A percentile compares a stretch with the other conserved stretches of the same genome.
phyloP scores from a whole-genome alignment of 2,329 filamentous ascomycete genomes.

The Rhytidhysteron rufulum region DNA sequence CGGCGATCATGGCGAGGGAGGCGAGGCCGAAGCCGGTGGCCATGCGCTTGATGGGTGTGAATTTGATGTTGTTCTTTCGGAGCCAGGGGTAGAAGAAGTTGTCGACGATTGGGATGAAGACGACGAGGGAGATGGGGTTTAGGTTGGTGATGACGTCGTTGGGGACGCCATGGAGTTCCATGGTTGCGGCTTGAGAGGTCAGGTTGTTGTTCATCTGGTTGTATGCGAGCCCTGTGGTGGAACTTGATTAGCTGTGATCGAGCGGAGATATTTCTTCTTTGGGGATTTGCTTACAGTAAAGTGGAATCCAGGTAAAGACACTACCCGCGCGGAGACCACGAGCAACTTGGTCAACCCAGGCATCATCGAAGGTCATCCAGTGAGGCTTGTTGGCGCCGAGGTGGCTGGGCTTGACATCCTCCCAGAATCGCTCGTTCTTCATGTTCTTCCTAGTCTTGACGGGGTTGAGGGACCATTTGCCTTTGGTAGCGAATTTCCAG shows the following conservation, averaged over 20 bases:
- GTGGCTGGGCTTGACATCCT: slow-evolving; percentile 63
- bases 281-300: slow-evolving; percentile 28
- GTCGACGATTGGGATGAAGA: slow-evolving; percentile 54
- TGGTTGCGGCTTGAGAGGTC: slow-evolving; percentile 53
- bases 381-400: slow-evolving; percentile 55
- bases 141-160: slow-evolving; percentile 56
- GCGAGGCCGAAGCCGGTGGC: slow-evolving; percentile 49
- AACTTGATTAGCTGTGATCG: background rate
- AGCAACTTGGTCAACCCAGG: slow-evolving; percentile 64
- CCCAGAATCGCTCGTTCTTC: slow-evolving; percentile 59
- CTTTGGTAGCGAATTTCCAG: slow-evolving; percentile 59
- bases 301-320: slow-evolving; percentile 52
- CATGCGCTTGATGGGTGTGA: slow-evolving; percentile 54
- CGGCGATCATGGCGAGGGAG: slow-evolving; percentile 46
- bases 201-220: slow-evolving; percentile 55
- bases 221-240: slow-evolving; percentile 40
- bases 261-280: background rate
- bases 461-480: slow-evolving; percentile 60
- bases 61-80: slow-evolving; percentile 44
- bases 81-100: slow-evolving; percentile 50
- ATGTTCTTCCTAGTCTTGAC: slow-evolving; percentile 57
- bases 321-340: slow-evolving; percentile 37
- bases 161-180: slow-evolving; percentile 50
- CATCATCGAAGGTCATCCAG: slow-evolving; percentile 82
- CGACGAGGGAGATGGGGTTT: slow-evolving; percentile 51